Evolutionary conservation across 257 asterid genomes (phyloP), one percentile per base, ranked within the genome.

Genomic region (Jaltomata sinuosa): DNA sequence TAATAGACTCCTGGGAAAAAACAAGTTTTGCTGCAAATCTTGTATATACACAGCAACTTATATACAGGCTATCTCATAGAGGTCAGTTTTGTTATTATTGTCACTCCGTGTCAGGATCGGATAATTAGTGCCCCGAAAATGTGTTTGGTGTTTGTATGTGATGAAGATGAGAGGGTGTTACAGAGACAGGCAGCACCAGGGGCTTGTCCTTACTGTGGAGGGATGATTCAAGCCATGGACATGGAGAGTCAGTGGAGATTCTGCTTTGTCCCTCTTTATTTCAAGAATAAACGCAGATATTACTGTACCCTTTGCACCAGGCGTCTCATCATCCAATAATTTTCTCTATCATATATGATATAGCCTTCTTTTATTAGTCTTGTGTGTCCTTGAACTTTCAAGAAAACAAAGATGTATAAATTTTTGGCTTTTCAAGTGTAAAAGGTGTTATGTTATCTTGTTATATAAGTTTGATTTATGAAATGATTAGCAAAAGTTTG

Each of bases 181-280:
- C 96, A 94, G 11, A 84, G 98, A 86, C 96, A 92, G 85, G 84
- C 87, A 74, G 98, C 99, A 29, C 91, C 93, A 22, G 99, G 99
- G 5, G 90, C 94, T 21, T 94, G 99, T 50, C 99, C 98, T 0
- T 94, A 93, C 85, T 94, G 99, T 79, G 99, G 98, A 22, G 97
- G 98, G 6, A 83, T 89, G 94, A 90, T 95, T 85, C 98, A 95
- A 89, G 98, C 98, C 85, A 55, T 91, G 93, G 98, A 95, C 79
- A 93, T 90, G 27, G 94, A 94, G 91, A 95, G 94, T 79, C 87
- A 91, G 40, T 95, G 97, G 97, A 88, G 97, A 29, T 83, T 94
- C 32, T 95, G 99, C 91, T 95, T 95, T 84, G 84, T 94, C 83
- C 99, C 98, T 8, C 86, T 93, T 57, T 95, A 90, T 85, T 90